Base-by-base conservation (phyloP, 2,329 filamentous ascomycete species). In the Alternaria sp. region DNA sequence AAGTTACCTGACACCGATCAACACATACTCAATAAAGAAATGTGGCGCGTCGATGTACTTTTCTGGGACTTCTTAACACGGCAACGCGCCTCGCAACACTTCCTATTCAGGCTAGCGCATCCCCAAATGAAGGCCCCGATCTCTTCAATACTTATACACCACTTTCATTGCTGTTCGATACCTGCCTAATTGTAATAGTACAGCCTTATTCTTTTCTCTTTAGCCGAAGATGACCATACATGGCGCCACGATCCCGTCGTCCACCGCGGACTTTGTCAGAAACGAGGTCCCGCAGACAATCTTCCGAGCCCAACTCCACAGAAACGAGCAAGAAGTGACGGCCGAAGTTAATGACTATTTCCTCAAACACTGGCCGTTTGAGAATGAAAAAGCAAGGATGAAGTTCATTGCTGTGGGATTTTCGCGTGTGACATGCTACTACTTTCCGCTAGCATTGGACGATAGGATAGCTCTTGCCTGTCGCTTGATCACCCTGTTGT, bases 301-400 rank as follows among this genome's bases (percentile, higher is more conserved):
- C 12, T 36, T 36, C 14, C 32, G 14, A 36, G 32, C 32, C 32
- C 32, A 36, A 30, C 40, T 51, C 25, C 49, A 52, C 34, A 20
- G 1, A 16, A 11, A 5, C 9, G 49, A 38, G 34, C 12, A 28
- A 18, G 22, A 45, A 12, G 38, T 43, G 22, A 34, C 40, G 11
- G 60, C 64, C 3, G 76, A 81, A 51, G 77, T 81, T 10, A 75
- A 82, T 59, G 71, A 61, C 1, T 82, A 75, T 36, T 82, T 81
- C 63, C 68, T 81, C 1, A 28, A 74, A 34, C 49, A 78, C 63
- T 83, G 80, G 81, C 65, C 67, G 3, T 83, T 82, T 52, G 63
- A 65, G 0, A 66, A 67, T 46, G 67, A 71, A 7, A 77, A 78
- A 49, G 68, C 64, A 4, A 63, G 68, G 5, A 60, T 69, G 53